Evolutionary conservation across 1,284 basidiomycete species (phyloP), one percentile per base, ranked within the genome.

Genomic region (Irpex sp.): DNA sequence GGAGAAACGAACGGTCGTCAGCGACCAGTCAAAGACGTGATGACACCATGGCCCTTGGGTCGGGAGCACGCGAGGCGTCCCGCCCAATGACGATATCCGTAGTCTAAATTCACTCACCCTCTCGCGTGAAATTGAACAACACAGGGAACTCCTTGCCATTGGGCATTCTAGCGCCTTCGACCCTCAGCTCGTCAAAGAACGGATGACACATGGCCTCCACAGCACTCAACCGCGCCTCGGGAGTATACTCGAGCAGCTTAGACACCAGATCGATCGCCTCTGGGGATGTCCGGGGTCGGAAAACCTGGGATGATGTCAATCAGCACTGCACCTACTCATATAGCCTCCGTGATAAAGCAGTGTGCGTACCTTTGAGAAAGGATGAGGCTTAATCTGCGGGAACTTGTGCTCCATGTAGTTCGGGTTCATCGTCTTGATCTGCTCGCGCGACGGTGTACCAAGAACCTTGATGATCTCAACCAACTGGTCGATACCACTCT

Each of bases 371-470:
- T 96, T 96, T 72, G 89, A 91, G 83, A 96, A 96, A 0, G 94
- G 94, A 75, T 97, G 94, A 46, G 96, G 95, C 77, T 97, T 97
- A 83, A 99, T 99, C 79, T 99, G 97, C 6, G 97, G 97, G 84
- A 99, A 99, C 79, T 98, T 98, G 88, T 99, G 97, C 77, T 99
- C 97, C 97, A 99, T 99, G 81, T 99, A 99, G 81, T 97, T 97
- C 58, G 97, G 97, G 79, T 99, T 99, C 97, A 99, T 99, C 69
- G 97, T 98, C 90, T 98, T 98, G 87, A 99, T 99, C 79, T 99
- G 97, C 76, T 99, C 97, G 70, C 97, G 84, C 63, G 97, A 97
- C 0, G 97, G 97, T 21, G 97, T 99, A 19, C 97, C 97, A 65
- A 99, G 87, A 51, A 99, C 95, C 80, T 99, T 99, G 90, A 99